Base-by-base conservation (phyloP, 495 filamentous ascomycete species). In the Penicillium antarcticum region DNA sequence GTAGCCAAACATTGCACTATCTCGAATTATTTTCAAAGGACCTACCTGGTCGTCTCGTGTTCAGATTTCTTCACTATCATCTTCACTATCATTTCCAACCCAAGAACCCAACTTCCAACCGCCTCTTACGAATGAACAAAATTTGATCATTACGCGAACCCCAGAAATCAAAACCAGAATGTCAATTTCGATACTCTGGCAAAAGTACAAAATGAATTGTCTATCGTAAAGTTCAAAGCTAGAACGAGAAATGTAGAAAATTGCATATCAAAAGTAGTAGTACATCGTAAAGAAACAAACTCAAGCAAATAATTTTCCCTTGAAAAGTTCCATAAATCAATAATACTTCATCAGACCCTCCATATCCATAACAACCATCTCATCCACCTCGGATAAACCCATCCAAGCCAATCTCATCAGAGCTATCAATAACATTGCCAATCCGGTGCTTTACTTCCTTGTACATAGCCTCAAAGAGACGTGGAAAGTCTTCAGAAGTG, bases 381-480 rank as follows among this genome's bases (percentile, higher is more conserved):
- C 29, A 34, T 24, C 26, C 9, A 37, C 18, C 13, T 10, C 24
- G 13, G 5, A 42, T 3, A 36, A 42, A 50, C 0, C 11, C 17
- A 16, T 48, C 21, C 45, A 72, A 39, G 7, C 48, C 54, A 40
- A 63, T 13, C 56, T 74, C 71, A 50, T 74, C 71, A 18, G 62
- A 66, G 24, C 66, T 67, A 53, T 71, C 52, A 21, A 68, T n/a
- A 37, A 46, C 38, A 40, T 66, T 46, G 2, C 50, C 56, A 11
- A 71, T 44, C 29, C 56, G 52, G 45, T 58, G 36, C 37, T 51
- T 49, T 19, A 73, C 18, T 7, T 41, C 19, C 7, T 41, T 42
- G 14, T 62, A 52, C 12, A 74, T 16, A 11, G 53, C 52, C 17
- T 45, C 48, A 16, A 69, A 47, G 35, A 70, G 61, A 10, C 52